Evolutionary conservation across 169 alveolate genomes (phyloP).

Genomic region (Ichthyophthirius multifiliis): DNA sequence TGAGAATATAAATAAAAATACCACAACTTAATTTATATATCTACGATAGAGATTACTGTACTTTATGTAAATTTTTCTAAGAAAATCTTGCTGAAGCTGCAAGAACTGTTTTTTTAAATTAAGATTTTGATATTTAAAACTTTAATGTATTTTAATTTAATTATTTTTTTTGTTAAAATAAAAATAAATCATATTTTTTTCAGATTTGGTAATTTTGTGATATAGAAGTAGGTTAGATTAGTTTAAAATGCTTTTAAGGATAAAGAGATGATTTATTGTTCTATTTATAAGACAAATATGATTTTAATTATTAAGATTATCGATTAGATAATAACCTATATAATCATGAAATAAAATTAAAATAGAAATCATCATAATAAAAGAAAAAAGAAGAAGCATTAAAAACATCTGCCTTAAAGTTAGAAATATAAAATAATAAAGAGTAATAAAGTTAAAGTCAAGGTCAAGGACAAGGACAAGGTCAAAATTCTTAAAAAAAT

Average conservation of each 20-base stretch:
- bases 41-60: slow-evolving; percentile 35
- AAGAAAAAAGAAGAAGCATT: too few species aligned
- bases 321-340: not conserved
- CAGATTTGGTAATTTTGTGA: slow-evolving; percentile 32
- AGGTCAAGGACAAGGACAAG: too few species aligned
- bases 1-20: slow-evolving; percentile 15
- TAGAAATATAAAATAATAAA: too few species aligned
- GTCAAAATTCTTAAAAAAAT: too few species aligned
- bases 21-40: slow-evolving; percentile 16
- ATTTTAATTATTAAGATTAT: not conserved
- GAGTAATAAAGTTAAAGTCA: too few species aligned
- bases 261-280: slow-evolving; percentile 5
- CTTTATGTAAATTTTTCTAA: slow-evolving; percentile 21
- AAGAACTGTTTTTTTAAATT: slow-evolving; percentile 7
- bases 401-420: too few species aligned
- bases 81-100: slow-evolving; percentile 36
- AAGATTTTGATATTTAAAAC: slow-evolving; percentile 5
- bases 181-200: too few species aligned
- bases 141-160: not conserved
- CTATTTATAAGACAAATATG: not conserved
- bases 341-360: too few species aligned
- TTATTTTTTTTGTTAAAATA: too few species aligned
- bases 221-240: slow-evolving; percentile 9
- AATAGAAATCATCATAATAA: too few species aligned
- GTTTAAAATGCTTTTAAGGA: slow-evolving; percentile 26